Conservation (phyloP, 352 stramenopile species). For the Achlya hypogyna region DNA sequence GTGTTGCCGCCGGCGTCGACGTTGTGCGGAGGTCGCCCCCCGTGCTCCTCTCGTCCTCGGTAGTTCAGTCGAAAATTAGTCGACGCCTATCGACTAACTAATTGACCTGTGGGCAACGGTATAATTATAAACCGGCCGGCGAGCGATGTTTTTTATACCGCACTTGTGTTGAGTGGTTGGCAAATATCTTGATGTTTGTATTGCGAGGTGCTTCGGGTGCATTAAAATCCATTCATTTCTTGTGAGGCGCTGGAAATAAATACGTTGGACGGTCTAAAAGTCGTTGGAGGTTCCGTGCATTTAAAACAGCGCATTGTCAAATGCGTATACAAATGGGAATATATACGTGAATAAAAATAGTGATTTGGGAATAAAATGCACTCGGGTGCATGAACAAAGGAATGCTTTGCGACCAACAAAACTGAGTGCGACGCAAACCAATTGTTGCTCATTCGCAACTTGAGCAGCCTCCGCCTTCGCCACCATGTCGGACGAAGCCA, state of each 20-base stretch:
- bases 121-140: not conserved
- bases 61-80: not conserved
- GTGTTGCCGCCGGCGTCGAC: too few species aligned
- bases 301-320: too few species aligned
- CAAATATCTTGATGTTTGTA: not conserved
- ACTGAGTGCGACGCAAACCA: constrained; percentile 9
- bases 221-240: too few species aligned
- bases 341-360: too few species aligned
- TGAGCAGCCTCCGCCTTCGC: not conserved
- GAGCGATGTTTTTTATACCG: not conserved
- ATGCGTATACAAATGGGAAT: too few species aligned
- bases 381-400: too few species aligned
- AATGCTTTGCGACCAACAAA: not conserved
- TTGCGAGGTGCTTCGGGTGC: not conserved
- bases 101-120: not conserved
- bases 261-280: too few species aligned
- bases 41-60: not conserved
- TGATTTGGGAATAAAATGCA: too few species aligned
- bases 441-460: not conserved
- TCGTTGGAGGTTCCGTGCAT: too few species aligned
- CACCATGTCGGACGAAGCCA: not conserved
- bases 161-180: not conserved
- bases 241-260: too few species aligned
- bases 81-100: not conserved
- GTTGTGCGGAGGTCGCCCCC: too few species aligned